These are phyloP conservation scores for Mycena epipterygia DNA, from an alignment of 768 basidiomycete species.

Conservation along the genomic window DNA sequence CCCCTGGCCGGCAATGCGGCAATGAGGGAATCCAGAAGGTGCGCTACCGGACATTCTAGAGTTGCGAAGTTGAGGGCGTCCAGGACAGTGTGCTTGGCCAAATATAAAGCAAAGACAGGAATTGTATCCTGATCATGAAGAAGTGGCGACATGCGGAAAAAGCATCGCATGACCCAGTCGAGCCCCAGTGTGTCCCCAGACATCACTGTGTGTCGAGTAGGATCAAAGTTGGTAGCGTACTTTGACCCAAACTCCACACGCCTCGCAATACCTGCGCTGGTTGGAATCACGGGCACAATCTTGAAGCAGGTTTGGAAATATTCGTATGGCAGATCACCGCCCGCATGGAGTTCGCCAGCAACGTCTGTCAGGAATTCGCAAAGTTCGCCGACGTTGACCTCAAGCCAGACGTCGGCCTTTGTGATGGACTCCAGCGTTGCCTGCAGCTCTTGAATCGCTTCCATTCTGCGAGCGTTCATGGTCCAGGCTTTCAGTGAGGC, in stretches of 20 bases:
- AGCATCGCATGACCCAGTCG: background rate
- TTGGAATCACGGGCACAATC: background rate
- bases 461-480: too few relatives aligned
- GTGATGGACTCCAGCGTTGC: background rate
- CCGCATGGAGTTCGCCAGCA: background rate
- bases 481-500: too few relatives aligned
- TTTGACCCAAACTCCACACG: background rate
- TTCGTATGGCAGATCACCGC: background rate
- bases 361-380: background rate
- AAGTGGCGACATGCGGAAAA: background rate
- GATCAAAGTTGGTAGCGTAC: background rate
- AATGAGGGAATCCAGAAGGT: background rate
- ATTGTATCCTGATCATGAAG: background rate
- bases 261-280: background rate
- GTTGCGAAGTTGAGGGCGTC: background rate
- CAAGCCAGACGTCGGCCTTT: background rate
- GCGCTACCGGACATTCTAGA: background rate
- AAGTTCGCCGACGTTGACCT: background rate
- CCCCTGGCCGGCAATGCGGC: too few relatives aligned
- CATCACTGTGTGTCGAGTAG: background rate
- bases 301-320: background rate
- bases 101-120: background rate
- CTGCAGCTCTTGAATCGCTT: too few relatives aligned
- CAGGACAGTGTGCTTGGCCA: background rate
- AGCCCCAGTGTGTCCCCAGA: background rate